phyloP scores from a whole-genome alignment of 2,329 filamentous ascomycete species.

The Epicoccum nigrum region DNA sequence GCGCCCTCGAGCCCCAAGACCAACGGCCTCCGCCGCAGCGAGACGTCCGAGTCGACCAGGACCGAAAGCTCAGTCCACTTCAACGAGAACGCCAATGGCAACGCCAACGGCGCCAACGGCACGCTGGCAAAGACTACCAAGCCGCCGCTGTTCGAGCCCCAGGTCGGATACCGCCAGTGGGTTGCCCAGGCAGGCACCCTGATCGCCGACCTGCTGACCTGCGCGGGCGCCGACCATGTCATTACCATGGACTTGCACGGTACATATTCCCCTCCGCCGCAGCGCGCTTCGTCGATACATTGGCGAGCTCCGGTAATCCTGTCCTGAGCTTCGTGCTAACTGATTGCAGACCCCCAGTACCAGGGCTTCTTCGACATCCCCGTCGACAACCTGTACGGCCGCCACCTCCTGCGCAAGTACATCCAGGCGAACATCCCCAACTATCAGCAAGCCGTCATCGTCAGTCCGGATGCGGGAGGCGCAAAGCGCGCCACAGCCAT shows the following conservation, averaged over 20 bases:
- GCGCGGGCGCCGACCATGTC: slow-evolving; percentile 93
- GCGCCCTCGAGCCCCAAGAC: slow-evolving; percentile 38
- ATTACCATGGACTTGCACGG: slow-evolving; percentile 88
- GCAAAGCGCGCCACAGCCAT: slow-evolving; percentile 96
- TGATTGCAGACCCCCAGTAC: slow-evolving; percentile 78
- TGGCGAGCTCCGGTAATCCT: no score
- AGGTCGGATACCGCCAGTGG: slow-evolving; percentile 97
- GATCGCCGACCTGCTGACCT: slow-evolving; percentile 91
- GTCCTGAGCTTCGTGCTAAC: slow-evolving; percentile 16
- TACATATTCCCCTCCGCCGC: slow-evolving; percentile 4
- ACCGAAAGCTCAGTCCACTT: slow-evolving; percentile 37
- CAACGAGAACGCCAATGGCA: no score
- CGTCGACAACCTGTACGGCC: slow-evolving; percentile 94
- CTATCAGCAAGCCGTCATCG: slow-evolving; percentile 85
- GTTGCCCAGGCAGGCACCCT: slow-evolving; percentile 96
- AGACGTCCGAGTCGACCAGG: slow-evolving; percentile 41
- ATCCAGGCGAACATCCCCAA: slow-evolving; percentile 82
- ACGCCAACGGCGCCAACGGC: slow-evolving; percentile 25
- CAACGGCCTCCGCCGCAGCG: slow-evolving; percentile 37
- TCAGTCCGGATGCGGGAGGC: slow-evolving; percentile 94
- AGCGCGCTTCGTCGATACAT: no score
- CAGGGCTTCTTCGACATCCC: slow-evolving; percentile 99
- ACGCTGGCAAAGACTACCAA: slow-evolving; percentile 48
- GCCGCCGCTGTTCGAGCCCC: slow-evolving; percentile 71
- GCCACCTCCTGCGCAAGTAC: slow-evolving; percentile 71